Percentiles rank a stretch among this genome's conserved stretches.
phyloP scores from a whole-genome alignment of 805 yeast species.

The Candida maesae region DNA sequence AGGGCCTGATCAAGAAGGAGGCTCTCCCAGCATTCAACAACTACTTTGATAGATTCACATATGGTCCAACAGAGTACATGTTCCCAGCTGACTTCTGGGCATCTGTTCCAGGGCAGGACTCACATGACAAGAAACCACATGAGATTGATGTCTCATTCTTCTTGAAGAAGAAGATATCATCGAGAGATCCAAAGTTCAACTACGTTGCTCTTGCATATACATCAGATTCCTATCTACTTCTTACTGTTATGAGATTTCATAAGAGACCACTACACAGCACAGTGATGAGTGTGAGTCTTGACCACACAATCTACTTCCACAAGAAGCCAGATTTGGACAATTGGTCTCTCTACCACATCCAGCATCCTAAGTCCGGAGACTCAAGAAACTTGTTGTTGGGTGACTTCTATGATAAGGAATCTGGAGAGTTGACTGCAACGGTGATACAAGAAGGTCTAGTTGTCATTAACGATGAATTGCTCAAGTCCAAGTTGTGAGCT shows the following conservation, averaged over 20 bases:
- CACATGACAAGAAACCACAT: conserved; percentile 16
- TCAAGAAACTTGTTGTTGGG: conserved; percentile 55
- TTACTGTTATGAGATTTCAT: conserved; percentile 49
- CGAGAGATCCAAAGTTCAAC: conserved; percentile 33
- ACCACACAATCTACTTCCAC: conserved; percentile 66
- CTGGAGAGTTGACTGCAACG: conserved; percentile 50
- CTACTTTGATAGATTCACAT: conserved; percentile 32
- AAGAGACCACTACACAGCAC: conserved; percentile 42
- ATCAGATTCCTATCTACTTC: conserved; percentile 54
- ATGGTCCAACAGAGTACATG: conserved; percentile 31
- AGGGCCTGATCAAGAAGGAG: conserved; percentile 11
- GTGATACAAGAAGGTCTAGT: conserved; percentile 64
- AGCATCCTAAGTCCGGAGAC: conserved; percentile 45
- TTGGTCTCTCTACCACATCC: conserved; percentile 50
- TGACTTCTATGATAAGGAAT: conserved; percentile 41
- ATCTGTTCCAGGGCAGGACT: conserved; percentile 17
- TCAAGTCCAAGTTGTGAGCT: conserved; percentile 11
- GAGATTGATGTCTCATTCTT: conserved; percentile 19
- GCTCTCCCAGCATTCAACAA: conserved; percentile 4
- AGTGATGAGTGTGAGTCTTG: conserved; percentile 56
- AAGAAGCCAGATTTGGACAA: conserved; percentile 43
- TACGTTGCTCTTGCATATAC: conserved; percentile 57
- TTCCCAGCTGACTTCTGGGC: conserved; percentile 34
- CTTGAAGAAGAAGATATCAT: conserved; percentile 15
- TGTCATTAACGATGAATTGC: conserved; percentile 19